Conservation (phyloP, 116 monocot species). For the Iris pallida region DNA sequence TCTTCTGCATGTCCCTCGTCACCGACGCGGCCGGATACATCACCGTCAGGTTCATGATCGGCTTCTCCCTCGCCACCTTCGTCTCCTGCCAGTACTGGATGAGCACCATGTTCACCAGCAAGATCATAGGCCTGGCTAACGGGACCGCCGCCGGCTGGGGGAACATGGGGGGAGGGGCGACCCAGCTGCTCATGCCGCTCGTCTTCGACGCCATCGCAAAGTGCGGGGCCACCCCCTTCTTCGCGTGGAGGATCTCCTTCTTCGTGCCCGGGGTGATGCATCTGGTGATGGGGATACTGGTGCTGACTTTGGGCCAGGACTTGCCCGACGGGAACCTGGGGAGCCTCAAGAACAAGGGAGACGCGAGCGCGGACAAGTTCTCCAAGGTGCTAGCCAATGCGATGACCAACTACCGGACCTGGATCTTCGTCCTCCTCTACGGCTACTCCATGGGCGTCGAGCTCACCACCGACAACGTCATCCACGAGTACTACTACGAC, state of each 20-base stretch:
- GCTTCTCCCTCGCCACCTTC: constrained; percentile 74
- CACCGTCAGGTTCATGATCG: constrained; percentile 57
- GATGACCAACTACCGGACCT: too few species aligned
- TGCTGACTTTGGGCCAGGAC: constrained; percentile 13
- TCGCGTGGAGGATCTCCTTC: constrained; percentile 12
- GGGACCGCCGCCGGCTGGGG: constrained; percentile 81
- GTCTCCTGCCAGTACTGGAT: constrained; percentile 84
- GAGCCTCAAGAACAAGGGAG: constrained; percentile 1
- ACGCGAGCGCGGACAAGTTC: too few species aligned
- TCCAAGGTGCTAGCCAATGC: too few species aligned
- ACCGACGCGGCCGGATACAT: constrained; percentile 42
- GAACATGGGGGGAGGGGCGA: constrained; percentile 82
- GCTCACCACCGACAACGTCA: too few species aligned
- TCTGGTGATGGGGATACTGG: constrained; percentile 1
- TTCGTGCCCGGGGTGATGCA: constrained; percentile 13
- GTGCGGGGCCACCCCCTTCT: constrained; percentile 10
- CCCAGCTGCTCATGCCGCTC: constrained; percentile 76
- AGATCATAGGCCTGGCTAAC: constrained; percentile 60
- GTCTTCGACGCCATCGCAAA: constrained; percentile 34
- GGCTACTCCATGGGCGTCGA: too few species aligned
- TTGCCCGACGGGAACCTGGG: constrained; percentile 11
- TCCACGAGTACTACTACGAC: too few species aligned
- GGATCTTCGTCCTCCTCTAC: too few species aligned
- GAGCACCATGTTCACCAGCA: constrained; percentile 81
- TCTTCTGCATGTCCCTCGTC: constrained; percentile 61